Evolutionary conservation across 2,329 filamentous ascomycete species (phyloP), one percentile per base, ranked within the genome.

Genomic region (Nakataea oryzae): DNA sequence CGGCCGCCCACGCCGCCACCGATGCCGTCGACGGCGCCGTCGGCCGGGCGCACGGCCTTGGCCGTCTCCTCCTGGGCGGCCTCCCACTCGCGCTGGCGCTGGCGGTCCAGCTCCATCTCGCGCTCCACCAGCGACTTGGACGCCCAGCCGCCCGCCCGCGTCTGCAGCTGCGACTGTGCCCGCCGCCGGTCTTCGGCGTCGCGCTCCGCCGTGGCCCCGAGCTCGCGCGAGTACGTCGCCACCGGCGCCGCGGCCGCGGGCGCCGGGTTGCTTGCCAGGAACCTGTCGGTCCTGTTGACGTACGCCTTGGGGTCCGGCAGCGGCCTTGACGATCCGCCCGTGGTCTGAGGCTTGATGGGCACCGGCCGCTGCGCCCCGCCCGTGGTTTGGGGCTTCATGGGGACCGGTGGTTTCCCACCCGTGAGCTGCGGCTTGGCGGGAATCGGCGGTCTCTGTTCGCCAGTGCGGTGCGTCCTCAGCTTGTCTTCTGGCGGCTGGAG

Each of bases 41-140:
- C 80, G 1, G 75, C 74, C 24, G 81, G 77, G 41, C 78, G 79
- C 7, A 79, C 77, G 0, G 83, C 80, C 62, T 80, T 80, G 27
- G 84, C 82, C 24, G 85, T 83, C 66, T 83, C 84, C 69, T 85
- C 79, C 73, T 93, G 90, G 1, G 85, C 78, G 65, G 89, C 85
- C 72, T 95, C 90, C 90, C 90, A 93, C 71, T 93, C 89, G 62
- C 80, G 81, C 74, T 93, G 89, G 17, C 89, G 79, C 75, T 91
- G 84, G 11, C 89, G 80, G 73, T 93, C 89, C 71, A 88, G 79
- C 72, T 93, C 89, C 87, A 92, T 91, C 74, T 93, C 89, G 30
- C 87, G 84, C 74, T 92, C 89, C 1, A 92, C 81, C 12, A 92
- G 79, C 0, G 86, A 89, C 75, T 88, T 89, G 66, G 81, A 81